A percentile compares a stretch with the other conserved stretches of the same genome.
Conservation (phyloP, 495 filamentous ascomycete species). For the Haplographium delicatum region DNA sequence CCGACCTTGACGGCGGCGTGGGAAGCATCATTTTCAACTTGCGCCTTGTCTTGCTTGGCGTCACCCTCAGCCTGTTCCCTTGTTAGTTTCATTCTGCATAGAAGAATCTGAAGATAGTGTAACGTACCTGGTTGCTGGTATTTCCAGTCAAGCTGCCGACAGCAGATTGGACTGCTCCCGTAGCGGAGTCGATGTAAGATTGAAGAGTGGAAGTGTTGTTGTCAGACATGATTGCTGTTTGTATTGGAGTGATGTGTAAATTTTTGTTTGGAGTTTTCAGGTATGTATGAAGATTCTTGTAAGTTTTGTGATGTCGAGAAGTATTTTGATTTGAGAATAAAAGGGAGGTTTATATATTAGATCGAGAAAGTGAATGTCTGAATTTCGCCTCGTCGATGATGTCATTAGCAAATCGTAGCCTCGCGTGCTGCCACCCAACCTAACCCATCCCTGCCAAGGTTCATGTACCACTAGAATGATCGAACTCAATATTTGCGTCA, state of each 20-base stretch:
- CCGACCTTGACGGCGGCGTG: constrained; percentile 69
- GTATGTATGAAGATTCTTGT: too few species aligned
- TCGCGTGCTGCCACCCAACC: too few species aligned
- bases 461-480: too few species aligned
- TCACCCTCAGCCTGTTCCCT: constrained; percentile 41
- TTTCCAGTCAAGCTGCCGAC: constrained; percentile 73
- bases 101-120: constrained; percentile 20
- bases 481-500: too few species aligned
- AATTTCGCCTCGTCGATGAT: too few species aligned
- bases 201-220: constrained; percentile 72
- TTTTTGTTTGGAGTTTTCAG: constrained; percentile 4
- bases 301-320: too few species aligned
- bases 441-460: too few species aligned
- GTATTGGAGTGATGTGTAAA: too few species aligned
- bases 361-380: too few species aligned
- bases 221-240: constrained; percentile 51
- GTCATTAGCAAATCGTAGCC: too few species aligned
- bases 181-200: constrained; percentile 75
- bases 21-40: constrained; percentile 62
- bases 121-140: constrained; percentile 53
- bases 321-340: too few species aligned
- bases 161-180: constrained; percentile 64
- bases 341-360: too few species aligned
- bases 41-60: constrained; percentile 52
- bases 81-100: background rate